A percentile compares a stretch with the other conserved stretches of the same genome.
phyloP scores from a whole-genome alignment of 176 grass and related monocot species.

The Carex kokanica region DNA sequence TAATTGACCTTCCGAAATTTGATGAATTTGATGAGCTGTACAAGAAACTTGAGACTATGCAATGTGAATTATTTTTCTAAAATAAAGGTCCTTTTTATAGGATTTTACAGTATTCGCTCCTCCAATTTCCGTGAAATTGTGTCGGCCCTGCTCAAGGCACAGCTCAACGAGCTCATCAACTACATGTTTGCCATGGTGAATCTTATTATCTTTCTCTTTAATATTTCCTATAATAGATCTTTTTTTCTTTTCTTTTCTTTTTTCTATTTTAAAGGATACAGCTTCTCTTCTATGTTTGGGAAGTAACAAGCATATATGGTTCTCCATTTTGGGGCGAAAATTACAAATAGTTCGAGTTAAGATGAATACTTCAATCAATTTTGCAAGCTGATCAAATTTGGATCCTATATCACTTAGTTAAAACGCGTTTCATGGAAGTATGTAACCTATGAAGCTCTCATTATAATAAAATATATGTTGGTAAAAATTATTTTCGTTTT shows the following conservation, averaged over 20 bases:
- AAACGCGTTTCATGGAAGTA: too few relatives aligned
- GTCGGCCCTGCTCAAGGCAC: constrained; percentile 37
- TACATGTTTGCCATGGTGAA: constrained; percentile 52
- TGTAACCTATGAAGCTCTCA: too few relatives aligned
- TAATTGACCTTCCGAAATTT: too few relatives aligned
- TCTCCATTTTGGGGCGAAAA: not conserved
- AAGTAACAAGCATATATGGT: not conserved
- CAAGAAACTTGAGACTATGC: too few relatives aligned
- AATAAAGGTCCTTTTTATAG: not conserved
- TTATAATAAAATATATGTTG: too few relatives aligned
- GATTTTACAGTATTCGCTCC: not conserved
- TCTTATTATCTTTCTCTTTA: not conserved
- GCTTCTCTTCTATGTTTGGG: not conserved
- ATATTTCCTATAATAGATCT: too few relatives aligned
- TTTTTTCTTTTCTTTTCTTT: not conserved
- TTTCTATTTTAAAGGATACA: not conserved
- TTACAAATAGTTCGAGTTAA: not conserved
- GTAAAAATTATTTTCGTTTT: too few relatives aligned
- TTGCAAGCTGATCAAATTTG: too few relatives aligned
- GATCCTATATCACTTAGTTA: too few relatives aligned
- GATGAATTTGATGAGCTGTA: too few relatives aligned
- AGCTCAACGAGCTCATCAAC: constrained; percentile 45
- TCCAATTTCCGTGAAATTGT: constrained; percentile 33
- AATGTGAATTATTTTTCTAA: too few relatives aligned
- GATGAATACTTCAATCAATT: too few relatives aligned